phyloP scores from a whole-genome alignment of 768 basidiomycete genomes.

The Phlebiopsis flavidoalba region DNA sequence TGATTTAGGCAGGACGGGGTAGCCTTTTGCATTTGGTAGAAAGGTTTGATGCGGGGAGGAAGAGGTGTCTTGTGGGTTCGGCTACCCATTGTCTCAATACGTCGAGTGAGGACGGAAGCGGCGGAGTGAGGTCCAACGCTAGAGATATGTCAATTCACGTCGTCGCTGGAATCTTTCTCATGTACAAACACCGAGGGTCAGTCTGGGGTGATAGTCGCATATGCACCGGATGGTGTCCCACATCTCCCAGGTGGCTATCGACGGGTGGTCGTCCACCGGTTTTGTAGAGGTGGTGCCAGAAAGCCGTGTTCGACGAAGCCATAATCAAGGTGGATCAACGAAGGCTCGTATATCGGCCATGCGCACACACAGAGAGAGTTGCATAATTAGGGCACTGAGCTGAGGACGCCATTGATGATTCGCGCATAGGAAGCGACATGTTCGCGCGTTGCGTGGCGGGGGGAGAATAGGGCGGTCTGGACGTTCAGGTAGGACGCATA shows the following conservation, averaged over 20 bases:
- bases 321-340: conserved; percentile 38
- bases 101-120: conserved; percentile 72
- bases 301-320: conserved; percentile 19
- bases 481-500: conserved; percentile 93
- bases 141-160: conserved; percentile 8
- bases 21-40: conserved; percentile 93
- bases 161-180: background rate
- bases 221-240: conserved; percentile 93
- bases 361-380: conserved; percentile 78
- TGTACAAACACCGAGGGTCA: conserved; percentile 63
- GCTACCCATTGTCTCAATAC: conserved; percentile 87
- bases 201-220: conserved; percentile 75
- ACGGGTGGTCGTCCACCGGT: conserved; percentile 21
- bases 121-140: conserved; percentile 92
- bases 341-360: conserved; percentile 79
- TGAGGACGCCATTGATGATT: conserved; percentile 75
- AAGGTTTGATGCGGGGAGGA: conserved; percentile 88
- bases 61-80: conserved; percentile 86
- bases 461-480: conserved; percentile 77
- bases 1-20: conserved; percentile 92
- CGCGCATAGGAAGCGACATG: conserved; percentile 92
- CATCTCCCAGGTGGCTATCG: conserved; percentile 83
- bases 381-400: conserved; percentile 63
- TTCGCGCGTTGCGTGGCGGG: conserved; percentile 72
- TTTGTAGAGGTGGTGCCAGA: conserved; percentile 5